These are phyloP conservation scores for Catunica adiposa DNA, from an alignment of 2,329 filamentous ascomycete genomes.

Conservation along the genomic window DNA sequence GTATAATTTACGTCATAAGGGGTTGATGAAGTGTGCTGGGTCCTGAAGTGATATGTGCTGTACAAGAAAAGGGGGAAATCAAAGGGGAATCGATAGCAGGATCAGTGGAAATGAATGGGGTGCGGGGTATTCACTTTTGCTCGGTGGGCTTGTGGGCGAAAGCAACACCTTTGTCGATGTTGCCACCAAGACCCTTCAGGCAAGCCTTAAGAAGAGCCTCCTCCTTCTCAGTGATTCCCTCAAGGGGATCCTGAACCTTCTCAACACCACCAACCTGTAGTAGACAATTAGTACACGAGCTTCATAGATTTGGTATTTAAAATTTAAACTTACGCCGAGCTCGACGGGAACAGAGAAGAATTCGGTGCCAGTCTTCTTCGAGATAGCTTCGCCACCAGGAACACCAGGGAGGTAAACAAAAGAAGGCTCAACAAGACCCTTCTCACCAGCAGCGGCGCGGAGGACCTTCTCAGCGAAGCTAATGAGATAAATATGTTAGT, in stretches of 20 bases:
- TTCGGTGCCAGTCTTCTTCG: slow-evolving; percentile 67
- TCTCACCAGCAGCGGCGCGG: slow-evolving; percentile 74
- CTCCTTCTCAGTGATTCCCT: slow-evolving; percentile 67
- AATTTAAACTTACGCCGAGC: slow-evolving; percentile 60
- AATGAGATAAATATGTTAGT: neutral
- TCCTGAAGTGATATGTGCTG: slow-evolving; percentile 6
- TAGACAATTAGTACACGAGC: slow-evolving; percentile 18
- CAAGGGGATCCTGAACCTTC: slow-evolving; percentile 69
- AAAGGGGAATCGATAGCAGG: neutral
- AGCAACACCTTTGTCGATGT: slow-evolving; percentile 84
- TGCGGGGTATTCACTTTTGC: slow-evolving; percentile 52
- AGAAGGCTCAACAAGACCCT: slow-evolving; percentile 84
- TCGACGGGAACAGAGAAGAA: slow-evolving; percentile 95
- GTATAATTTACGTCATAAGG: neutral
- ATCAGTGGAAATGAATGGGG: neutral
- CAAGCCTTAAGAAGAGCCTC: slow-evolving; percentile 67
- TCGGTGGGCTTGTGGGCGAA: slow-evolving; percentile 70
- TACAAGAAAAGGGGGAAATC: slow-evolving; percentile 2
- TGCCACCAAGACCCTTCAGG: slow-evolving; percentile 67
- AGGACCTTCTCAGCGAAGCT: slow-evolving; percentile 88
- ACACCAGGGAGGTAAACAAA: slow-evolving; percentile 91
- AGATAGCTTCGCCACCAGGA: slow-evolving; percentile 68
- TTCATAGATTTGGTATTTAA: neutral
- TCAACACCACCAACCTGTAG: slow-evolving; percentile 62
- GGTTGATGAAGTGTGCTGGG: slow-evolving; percentile 5